Base-by-base conservation (phyloP, 345 rosid species). In the Raphanus sativus region DNA sequence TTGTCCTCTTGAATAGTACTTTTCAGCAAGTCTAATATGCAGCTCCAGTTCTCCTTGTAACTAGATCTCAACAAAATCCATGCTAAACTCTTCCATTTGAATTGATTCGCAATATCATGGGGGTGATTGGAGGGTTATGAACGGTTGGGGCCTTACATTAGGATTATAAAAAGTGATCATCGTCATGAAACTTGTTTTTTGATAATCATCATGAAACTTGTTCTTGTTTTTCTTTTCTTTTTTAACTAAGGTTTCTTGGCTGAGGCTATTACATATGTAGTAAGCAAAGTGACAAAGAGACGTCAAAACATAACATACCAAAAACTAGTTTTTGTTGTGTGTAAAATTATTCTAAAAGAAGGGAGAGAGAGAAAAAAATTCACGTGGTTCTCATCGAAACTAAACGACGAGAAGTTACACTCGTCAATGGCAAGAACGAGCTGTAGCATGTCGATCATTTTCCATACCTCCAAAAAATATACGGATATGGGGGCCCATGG, bases 381-480 rank as follows among this genome's bases (percentile, higher is more conserved):
- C 67, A 77, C 73, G 61, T 71, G 59, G 83, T 79, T 62, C 77
- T 60, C 55, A 15, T 50, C 55, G 55, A n/a, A 50, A 50, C 55
- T 4, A 50, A 50, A 68, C 66, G 28, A 58, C n/a, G 29, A 58
- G 55, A 50, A 50, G 55, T n/a, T n/a, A 50, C 55, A 50, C 55
- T 50, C 21, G 55, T 50, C 21, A 13, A 50, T 50, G 17, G 55
- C 17, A 50, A 6, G 5, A 48, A 45, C 15, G 15, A 45, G 15
- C 52, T 77, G 74, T 75, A 12, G 8, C 74, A 26, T 54, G 45
- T 64, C 50, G 71, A 30, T 64, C 80, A 5, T 70, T 77, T 77
- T 11, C 80, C 5, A 71, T 63, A 65, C 61, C 52, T 42, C 76
- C 76, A 54, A 77, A 50, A 50, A 77, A 63, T 10, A 28, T 28